Base-by-base conservation (phyloP, 306 rosid species). In the Vicia villosa region DNA sequence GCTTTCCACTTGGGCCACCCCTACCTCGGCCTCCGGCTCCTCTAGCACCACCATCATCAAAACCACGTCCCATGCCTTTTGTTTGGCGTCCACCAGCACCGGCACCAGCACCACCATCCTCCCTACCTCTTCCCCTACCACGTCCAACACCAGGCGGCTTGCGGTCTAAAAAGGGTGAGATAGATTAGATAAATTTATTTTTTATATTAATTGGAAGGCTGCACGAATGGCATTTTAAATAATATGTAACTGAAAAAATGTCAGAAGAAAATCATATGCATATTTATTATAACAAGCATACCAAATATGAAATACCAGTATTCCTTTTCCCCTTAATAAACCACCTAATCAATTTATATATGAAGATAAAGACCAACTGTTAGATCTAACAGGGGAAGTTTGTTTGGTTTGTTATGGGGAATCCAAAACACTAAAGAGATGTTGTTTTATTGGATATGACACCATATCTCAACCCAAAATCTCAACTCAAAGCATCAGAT, bases 111-210 rank as follows among this genome's bases (percentile, higher is more conserved):
- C 83, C n/a, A n/a, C n/a, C 87, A 20, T 91, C 97, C 54, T 91
- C 97, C 61, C 96, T 84, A 43, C 88, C 91, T 82, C 97, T 86
- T 58, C 97, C 97, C 81, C 96, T 87, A 22, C 94, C 97, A 57
- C 94, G 96, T 14, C 97, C 97, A 41, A 91, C 91, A 14, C 96
- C 96, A 63, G 88, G 97, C 46, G 97, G 97, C 81, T 87, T 91
- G 80, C 97, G 85, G 70, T 91, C 97, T 91, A 68, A 21, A 74
- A 76, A 66, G 47, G 43, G 63, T 16, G 49, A 37, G 60, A 51
- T 16, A n/a, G 28, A 66, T 78, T 24, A 78, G 52, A 66, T 16
- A 28, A 38, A 21, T 19, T 22, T 41, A 41, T 11, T 45, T 77
- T 43, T 51, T 16, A 14, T n/a, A 50, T 4, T 4, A 30, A 72